Evolutionary conservation across 345 rosid species (phyloP).

Genomic region (Trapa incisa): DNA sequence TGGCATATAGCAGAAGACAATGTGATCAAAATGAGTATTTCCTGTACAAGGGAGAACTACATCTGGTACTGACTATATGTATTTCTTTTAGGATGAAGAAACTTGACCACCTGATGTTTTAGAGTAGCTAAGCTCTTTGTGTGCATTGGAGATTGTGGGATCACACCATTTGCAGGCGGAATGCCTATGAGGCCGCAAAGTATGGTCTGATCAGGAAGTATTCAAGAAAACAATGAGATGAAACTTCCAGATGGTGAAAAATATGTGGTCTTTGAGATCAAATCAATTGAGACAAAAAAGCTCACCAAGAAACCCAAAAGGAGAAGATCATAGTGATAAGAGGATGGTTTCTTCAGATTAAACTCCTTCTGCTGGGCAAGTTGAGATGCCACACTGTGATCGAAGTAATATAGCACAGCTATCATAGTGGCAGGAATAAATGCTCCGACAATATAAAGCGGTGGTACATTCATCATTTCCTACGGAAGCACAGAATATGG

Average conservation of each 20-base stretch:
- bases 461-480: conserved; percentile 50
- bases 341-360: conserved; percentile 54
- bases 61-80: not conserved
- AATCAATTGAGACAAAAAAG: conserved; percentile 1
- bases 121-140: conserved; percentile 89
- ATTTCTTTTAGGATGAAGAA: not conserved
- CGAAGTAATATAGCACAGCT: conserved; percentile 56
- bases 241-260: not conserved
- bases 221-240: not conserved
- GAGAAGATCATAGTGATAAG: conserved; percentile 51
- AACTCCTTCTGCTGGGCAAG: conserved; percentile 54
- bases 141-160: conserved; percentile 98
- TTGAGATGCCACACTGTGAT: conserved; percentile 59
- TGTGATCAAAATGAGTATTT: not conserved
- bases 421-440: conserved; percentile 62
- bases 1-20: not conserved
- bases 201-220: conserved; percentile 35
- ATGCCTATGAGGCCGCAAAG: conserved; percentile 88
- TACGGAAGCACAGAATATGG: conserved; percentile 14
- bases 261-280: not conserved
- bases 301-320: conserved; percentile 46
- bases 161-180: conserved; percentile 95
- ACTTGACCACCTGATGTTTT: conserved; percentile 68
- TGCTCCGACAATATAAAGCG: conserved; percentile 46
- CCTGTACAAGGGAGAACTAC: not conserved